Base-by-base conservation (phyloP, 805 yeast species). In the Hanseniaspora lachancei region DNA sequence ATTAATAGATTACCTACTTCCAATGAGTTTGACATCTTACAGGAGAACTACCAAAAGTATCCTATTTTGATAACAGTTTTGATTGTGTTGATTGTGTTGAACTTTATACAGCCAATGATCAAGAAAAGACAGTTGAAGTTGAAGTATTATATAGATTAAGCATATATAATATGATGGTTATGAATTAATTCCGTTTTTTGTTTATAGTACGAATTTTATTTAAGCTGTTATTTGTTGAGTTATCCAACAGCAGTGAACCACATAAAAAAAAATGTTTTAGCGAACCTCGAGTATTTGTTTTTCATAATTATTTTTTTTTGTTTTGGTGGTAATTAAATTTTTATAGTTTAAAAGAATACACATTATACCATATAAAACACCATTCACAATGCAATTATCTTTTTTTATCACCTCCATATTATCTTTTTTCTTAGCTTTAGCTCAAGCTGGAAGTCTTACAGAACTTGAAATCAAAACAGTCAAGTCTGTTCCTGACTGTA, bases 1-100 rank as follows among this genome's bases (percentile, higher is more conserved):
- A 86, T 89, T 63, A 82, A 95, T 0, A 74, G 80, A 57, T 74
- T 85, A 18, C 77, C 84, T 51, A 96, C 97, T 0, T 86, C 96
- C 0, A 78, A 78, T 44, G 86, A 87, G 41, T 89, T 86, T 68
- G 98, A 91, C 69, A 73, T 79, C 51, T 74, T 91, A 66, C 77
- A 81, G 27, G 70, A 74, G 34, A 73, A 75, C 52, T 93, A 93
- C 64, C 87, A 83, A 62, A 84, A 79, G 63, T 64, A 71, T 15
- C 82, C 80, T 61, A 74, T 91, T 46, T 48, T 84, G 7, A 59
- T 73, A 6, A 86, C 96, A 0, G 74, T 89, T 2, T 67, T 69
- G 0, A 72, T 75, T 0, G 70, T 89, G 48, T 54, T 78, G 1
- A 65, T 72, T 0, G 72, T 72, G 0, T 78, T 78, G 47, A 59